Percentiles rank a stretch among this genome's conserved stretches.
These are phyloP conservation scores for Austroboletus niveus DNA, from an alignment of 1,284 basidiomycete genomes.

Conservation along the genomic window DNA sequence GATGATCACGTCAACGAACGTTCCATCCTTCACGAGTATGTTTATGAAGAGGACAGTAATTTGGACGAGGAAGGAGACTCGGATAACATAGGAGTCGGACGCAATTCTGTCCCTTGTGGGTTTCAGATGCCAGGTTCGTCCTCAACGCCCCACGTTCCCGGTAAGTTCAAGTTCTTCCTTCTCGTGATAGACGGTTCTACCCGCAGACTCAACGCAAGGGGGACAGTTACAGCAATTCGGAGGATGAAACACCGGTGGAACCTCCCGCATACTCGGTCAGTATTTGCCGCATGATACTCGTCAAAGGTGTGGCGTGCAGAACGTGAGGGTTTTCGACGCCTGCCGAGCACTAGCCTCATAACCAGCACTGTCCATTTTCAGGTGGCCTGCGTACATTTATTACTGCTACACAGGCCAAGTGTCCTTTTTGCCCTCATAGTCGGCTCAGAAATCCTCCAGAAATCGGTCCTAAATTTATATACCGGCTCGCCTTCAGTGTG, in stretches of 20 bases:
- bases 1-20: conserved; percentile 17
- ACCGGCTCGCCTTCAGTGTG: conserved; percentile 29
- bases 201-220: neutral
- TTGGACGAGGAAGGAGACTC: conserved; percentile 21
- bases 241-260: neutral
- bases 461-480: conserved; percentile 33
- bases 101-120: too few species aligned
- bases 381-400: conserved; percentile 29
- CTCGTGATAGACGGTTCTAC: neutral
- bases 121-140: too few species aligned
- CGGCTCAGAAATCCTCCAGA: conserved; percentile 3
- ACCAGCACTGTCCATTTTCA: neutral
- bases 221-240: too few species aligned
- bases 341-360: neutral
- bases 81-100: neutral
- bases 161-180: neutral
- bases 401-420: conserved; percentile 32
- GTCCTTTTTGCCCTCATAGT: conserved; percentile 27
- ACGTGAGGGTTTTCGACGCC: conserved; percentile 20
- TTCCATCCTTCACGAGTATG: conserved; percentile 28
- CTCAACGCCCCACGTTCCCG: too few species aligned
- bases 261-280: conserved; percentile 29
- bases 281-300: conserved; percentile 24
- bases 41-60: conserved; percentile 30
- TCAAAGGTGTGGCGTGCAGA: conserved; percentile 27